phyloP scores from a whole-genome alignment of 805 yeast genomes.

The Candida verbasci region DNA sequence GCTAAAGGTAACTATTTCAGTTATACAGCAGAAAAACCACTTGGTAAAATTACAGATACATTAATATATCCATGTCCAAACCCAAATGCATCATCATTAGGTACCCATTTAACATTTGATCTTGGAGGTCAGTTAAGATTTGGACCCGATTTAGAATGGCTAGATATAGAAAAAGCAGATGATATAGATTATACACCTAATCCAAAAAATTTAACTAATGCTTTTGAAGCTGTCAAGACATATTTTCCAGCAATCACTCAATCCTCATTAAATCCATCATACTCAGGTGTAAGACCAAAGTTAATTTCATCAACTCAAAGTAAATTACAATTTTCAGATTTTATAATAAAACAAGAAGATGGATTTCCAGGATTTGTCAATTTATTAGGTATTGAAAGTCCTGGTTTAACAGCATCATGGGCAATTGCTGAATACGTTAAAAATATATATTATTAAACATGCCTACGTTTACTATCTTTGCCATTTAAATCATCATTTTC shows the following conservation, averaged over 20 bases:
- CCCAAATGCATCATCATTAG: conserved; percentile 68
- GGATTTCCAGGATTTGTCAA: conserved; percentile 78
- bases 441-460: conserved; percentile 21
- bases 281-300: conserved; percentile 85
- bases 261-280: conserved; percentile 57
- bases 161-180: conserved; percentile 33
- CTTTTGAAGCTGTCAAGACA: conserved; percentile 51
- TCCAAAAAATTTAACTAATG: conserved; percentile 45
- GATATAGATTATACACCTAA: conserved; percentile 46
- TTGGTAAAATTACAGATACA: conserved; percentile 25
- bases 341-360: conserved; percentile 63
- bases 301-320: conserved; percentile 41
- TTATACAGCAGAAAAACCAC: conserved; percentile 44
- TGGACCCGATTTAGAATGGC: conserved; percentile 91
- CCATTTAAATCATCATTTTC: conserved; percentile 13
- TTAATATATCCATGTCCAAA: conserved; percentile 72
- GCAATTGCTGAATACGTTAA: conserved; percentile 76
- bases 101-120: conserved; percentile 84
- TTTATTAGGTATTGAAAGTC: conserved; percentile 81
- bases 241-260: conserved; percentile 61
- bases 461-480: conserved; percentile 15
- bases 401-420: conserved; percentile 80
- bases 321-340: conserved; percentile 56
- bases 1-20: conserved; percentile 86
- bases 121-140: conserved; percentile 74